Evolutionary conservation across 2,329 filamentous ascomycete species (phyloP).

Genomic region (Trichoderma aggressivum): DNA sequence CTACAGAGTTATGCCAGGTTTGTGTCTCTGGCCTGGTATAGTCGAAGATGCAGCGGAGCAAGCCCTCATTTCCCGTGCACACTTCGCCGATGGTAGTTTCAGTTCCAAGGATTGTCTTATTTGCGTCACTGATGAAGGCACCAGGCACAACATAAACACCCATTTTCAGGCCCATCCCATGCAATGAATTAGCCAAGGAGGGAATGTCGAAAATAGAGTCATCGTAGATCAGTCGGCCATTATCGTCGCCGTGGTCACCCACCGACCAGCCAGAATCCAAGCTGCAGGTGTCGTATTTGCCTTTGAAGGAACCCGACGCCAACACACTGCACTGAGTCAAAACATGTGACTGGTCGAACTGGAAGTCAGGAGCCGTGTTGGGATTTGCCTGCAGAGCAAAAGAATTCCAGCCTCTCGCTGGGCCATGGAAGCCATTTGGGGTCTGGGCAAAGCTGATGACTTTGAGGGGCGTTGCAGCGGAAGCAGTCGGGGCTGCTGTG

Average conservation of each 20-base stretch:
- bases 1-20: constrained; percentile 22
- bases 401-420: constrained; percentile 23
- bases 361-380: constrained; percentile 8
- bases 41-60: constrained; percentile 22
- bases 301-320: constrained; percentile 10
- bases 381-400: constrained; percentile 23
- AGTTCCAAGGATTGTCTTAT: constrained; percentile 22
- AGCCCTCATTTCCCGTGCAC: constrained; percentile 21
- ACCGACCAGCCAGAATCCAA: constrained; percentile 25
- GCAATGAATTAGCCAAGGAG: constrained; percentile 18
- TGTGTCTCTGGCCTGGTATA: constrained; percentile 21
- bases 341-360: constrained; percentile 22
- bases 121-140: constrained; percentile 19
- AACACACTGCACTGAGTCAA: constrained; percentile 20
- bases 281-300: constrained; percentile 21
- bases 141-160: constrained; percentile 24
- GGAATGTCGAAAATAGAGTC: constrained; percentile 21
- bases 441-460: constrained; percentile 21
- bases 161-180: constrained; percentile 19
- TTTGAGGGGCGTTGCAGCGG: constrained; percentile 16
- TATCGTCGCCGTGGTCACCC: constrained; percentile 22
- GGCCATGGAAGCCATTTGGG: constrained; percentile 19
- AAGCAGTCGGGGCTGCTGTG: constrained; percentile 2
- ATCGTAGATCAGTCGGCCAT: constrained; percentile 22
- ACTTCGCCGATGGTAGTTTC: constrained; percentile 21